Evolutionary conservation across 2,329 filamentous ascomycete genomes (phyloP), one percentile per base, ranked within the genome.

Genomic region (Emmonsia crescens): DNA sequence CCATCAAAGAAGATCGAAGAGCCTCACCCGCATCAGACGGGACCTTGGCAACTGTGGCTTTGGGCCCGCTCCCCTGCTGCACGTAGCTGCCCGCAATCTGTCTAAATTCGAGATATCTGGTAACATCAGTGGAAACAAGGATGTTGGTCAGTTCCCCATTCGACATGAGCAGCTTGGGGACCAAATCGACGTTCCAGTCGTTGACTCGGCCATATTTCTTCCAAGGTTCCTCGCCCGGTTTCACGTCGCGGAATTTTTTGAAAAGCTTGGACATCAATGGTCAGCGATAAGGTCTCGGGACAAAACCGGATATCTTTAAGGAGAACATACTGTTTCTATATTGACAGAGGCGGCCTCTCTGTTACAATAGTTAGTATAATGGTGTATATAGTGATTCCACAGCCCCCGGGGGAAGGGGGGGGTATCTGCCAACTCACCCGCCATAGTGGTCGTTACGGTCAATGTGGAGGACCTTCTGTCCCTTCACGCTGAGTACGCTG

Each of bases 111-210:
- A 95, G 87, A 77, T 92, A 92, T 77, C 88, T 83, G 71, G 89
- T 91, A 68, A 91, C 89, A 69, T 96, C 91, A 78, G 93, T 97
- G 59, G 92, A 96, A 66, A 96, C 91, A 73, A 99, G 86, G 73
- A 99, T 96, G 79, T 97, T 97, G 75, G 93, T 97, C 74, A 99
- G 83, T 80, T 99, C 93, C 77, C 94, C 94, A 66, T 95, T 96
- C 64, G 93, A 91, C 92, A 99, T 97, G 76, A 99, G 85, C 72
- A 99, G 87, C 83, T 99, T 99, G 68, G 94, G 93, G 57, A 99
- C 92, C 64, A 99, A 84, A 75, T 99, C 95, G 77, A 99, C 95
- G 82, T 96, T 97, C 94, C 94, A 99, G 83, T 97, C 93, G 79
- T 96, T 96, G 75, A 87, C 82, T 64, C 94, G 89, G 70, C 93